These are phyloP conservation scores for Carex kokanica DNA, from an alignment of 176 grass and related monocot genomes.

Conservation along the genomic window DNA sequence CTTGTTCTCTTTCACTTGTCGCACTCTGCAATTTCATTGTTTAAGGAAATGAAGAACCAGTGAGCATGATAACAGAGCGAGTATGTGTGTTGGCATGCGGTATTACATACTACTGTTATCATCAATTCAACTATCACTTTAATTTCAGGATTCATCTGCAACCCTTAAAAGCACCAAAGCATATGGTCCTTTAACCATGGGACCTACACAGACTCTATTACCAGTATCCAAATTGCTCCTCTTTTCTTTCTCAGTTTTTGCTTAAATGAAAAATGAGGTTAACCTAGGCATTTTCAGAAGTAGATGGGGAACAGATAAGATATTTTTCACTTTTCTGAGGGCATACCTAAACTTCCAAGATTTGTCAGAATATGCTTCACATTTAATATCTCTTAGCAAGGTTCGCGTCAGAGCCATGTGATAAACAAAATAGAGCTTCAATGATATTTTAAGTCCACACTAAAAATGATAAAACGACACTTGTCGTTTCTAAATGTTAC, in stretches of 20 bases:
- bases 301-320: neutral
- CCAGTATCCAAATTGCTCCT: neutral
- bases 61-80: neutral
- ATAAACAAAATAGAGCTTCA: neutral
- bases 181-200: neutral
- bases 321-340: neutral
- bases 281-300: neutral
- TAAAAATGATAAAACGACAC: neutral
- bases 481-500: neutral
- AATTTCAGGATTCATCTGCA: neutral
- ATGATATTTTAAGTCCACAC: neutral
- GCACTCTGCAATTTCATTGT: conserved; percentile 44
- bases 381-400: neutral
- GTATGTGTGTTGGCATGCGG: neutral
- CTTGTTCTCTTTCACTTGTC: conserved; percentile 34
- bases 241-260: neutral
- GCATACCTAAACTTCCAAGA: neutral
- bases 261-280: neutral
- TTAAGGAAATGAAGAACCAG: conserved; percentile 41
- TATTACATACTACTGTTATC: neutral
- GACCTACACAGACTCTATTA: neutral
- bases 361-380: neutral
- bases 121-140: neutral
- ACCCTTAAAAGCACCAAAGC: neutral
- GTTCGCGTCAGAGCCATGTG: neutral